A percentile compares a stretch with the other conserved stretches of the same genome.
Conservation (phyloP, 768 basidiomycete genomes). For the Tricholoma flavovirens region DNA sequence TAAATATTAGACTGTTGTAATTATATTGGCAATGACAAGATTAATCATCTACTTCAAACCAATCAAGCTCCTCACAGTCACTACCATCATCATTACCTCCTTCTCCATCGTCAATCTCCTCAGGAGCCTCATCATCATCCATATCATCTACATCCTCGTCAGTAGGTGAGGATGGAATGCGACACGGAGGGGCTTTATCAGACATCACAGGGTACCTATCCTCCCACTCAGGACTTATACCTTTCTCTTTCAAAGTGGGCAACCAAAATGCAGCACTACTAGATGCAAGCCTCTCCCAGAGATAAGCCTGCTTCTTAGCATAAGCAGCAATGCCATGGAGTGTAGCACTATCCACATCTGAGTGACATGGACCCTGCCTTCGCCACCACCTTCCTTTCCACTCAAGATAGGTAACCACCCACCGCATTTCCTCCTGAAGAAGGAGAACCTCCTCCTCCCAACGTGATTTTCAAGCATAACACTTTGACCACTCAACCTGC, state of each 20-base stretch:
- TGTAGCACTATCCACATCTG: not conserved
- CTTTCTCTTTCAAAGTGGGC: not conserved
- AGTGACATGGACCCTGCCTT: not conserved
- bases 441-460: constrained; percentile 19
- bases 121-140: not conserved
- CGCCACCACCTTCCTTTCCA: constrained; percentile 9
- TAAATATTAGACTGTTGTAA: not conserved
- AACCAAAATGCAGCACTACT: not conserved
- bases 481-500: constrained; percentile 19
- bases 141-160: not conserved
- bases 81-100: not conserved
- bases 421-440: constrained; percentile 20
- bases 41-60: not conserved
- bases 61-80: not conserved
- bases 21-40: not conserved
- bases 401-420: constrained; percentile 11
- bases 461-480: constrained; percentile 7
- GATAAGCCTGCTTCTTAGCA: not conserved
- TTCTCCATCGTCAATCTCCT: not conserved
- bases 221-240: not conserved
- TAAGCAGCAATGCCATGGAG: not conserved
- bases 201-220: not conserved
- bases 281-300: not conserved
- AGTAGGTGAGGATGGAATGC: not conserved
- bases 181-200: not conserved